Evolutionary conservation across 495 filamentous ascomycete genomes (phyloP), one percentile per base, ranked within the genome.

Genomic region (Chaetomium tenue): DNA sequence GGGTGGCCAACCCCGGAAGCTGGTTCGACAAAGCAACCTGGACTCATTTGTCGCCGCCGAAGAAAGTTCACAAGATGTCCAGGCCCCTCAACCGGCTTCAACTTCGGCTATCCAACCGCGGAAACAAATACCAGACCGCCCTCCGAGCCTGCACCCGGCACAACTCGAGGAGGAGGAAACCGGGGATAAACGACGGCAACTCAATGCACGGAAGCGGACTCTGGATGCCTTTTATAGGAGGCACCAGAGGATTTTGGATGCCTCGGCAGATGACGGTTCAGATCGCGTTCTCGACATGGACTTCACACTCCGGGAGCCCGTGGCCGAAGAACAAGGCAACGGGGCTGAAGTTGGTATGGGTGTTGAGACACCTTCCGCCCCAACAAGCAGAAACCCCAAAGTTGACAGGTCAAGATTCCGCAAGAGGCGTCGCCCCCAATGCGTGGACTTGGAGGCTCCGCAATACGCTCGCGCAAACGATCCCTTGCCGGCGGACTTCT

Each of bases 361-460:
- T 28, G 25, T 9, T 37, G 69, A 74, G 37, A 64, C 67, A n/a
- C 72, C 72, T 26, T 66, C 78, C 30, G 63, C 61, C 18, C 25
- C 67, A 53, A 66, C 79, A 12, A 75, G 0, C 16, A 73, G 26
- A 63, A 72, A 42, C 63, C 71, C 9, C 68, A 66, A 63, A 68
- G 69, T 37, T 52, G 68, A 63, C 58, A 76, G 69, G 46, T 47
- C 71, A 5, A 75, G 71, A 42, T 69, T 68, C 5, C 73, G 80
- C 52, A 89, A 85, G 63, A 78, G 80, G 60, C 70, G 75, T 3
- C 73, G 68, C 0, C 88, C 88, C 28, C 79, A 68, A n/a, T 79
- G 78, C 11, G 47, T 90, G 20, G 81, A 89, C 62, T 63, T 70
- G 51, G 74, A 77, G 23, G 77, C 78, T 37, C 76, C 82, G 50